A percentile compares a stretch with the other conserved stretches of the same genome.
phyloP scores from a whole-genome alignment of 2,329 filamentous ascomycete species.

The Arachnomyces sp. region DNA sequence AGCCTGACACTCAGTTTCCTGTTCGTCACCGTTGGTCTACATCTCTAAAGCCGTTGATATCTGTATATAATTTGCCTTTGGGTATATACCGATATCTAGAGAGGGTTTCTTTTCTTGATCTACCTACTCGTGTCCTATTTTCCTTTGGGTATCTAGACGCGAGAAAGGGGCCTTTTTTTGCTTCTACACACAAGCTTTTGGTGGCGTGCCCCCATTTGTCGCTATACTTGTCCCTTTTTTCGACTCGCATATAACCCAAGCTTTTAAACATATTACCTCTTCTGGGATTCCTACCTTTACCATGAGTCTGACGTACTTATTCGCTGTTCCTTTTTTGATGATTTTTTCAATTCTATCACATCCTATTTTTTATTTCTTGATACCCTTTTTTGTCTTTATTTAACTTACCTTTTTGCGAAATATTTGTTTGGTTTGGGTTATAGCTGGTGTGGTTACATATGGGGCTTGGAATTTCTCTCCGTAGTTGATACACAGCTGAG shows the following conservation, averaged over 20 bases:
- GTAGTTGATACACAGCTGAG: neutral
- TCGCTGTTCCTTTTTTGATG: no score
- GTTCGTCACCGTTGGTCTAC: constrained; percentile 10
- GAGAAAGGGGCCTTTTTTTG: no score
- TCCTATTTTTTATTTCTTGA: constrained; percentile 2
- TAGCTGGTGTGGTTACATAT: constrained; percentile 1
- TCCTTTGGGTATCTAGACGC: neutral
- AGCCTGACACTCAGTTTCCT: constrained; percentile 15
- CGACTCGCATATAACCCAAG: no score
- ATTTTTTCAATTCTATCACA: no score
- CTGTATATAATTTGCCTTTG: constrained; percentile 10
- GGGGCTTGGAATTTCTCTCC: neutral
- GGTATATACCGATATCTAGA: constrained; percentile 16
- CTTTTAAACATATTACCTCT: no score
- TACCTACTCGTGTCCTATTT: neutral
- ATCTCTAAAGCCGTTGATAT: constrained; percentile 6
- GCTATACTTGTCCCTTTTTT: no score
- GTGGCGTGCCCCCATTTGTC: no score
- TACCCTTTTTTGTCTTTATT: neutral
- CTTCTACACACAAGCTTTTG: no score
- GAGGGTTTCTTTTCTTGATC: constrained; percentile 17
- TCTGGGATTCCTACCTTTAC: no score
- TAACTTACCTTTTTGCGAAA: neutral
- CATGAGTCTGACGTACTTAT: no score
- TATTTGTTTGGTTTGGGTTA: neutral